phyloP scores from a whole-genome alignment of 495 filamentous ascomycete genomes.

The Trichoderma asperelloides region DNA sequence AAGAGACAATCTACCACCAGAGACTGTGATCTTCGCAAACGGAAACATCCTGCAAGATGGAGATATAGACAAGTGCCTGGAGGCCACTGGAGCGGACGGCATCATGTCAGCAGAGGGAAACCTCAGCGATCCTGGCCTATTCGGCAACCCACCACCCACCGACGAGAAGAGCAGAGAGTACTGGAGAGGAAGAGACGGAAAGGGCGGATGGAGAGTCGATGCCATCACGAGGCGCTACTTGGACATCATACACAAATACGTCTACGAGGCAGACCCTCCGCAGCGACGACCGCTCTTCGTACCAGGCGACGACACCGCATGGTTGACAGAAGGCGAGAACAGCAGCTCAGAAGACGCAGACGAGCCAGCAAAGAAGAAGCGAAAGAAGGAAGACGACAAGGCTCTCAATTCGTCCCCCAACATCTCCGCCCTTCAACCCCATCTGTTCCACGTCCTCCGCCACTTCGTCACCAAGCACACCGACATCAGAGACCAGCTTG shows the following conservation, averaged over 20 bases:
- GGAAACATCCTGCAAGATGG: slow-evolving; percentile 81
- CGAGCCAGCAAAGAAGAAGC: slow-evolving; percentile 47
- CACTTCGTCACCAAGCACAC: slow-evolving; percentile 68
- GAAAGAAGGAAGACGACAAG: slow-evolving; percentile 43
- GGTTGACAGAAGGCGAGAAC: slow-evolving; percentile 21
- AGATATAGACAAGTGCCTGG: slow-evolving; percentile 71
- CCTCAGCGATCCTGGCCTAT: slow-evolving; percentile 81
- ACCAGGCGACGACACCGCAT: slow-evolving; percentile 48
- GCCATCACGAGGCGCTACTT: slow-evolving; percentile 79
- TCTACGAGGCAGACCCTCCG: slow-evolving; percentile 54
- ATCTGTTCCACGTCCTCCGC: slow-evolving; percentile 87
- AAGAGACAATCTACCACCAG: slow-evolving; percentile 70
- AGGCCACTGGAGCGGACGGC: slow-evolving; percentile 80
- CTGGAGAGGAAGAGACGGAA: slow-evolving; percentile 74
- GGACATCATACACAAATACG: slow-evolving; percentile 74
- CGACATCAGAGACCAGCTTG: slow-evolving; percentile 74
- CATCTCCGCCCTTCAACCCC: slow-evolving; percentile 74
- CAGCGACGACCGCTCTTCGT: slow-evolving; percentile 63
- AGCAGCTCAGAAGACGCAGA: slow-evolving; percentile 24
- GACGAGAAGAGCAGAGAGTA: slow-evolving; percentile 65
- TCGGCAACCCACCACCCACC: slow-evolving; percentile 53
- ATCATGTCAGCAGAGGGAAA: slow-evolving; percentile 97
- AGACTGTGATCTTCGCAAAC: slow-evolving; percentile 93
- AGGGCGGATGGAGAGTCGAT: slow-evolving; percentile 83
- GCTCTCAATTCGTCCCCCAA: slow-evolving; percentile 55